A percentile compares a stretch with the other conserved stretches of the same genome.
Conservation (phyloP, 108 stramenopile genomes). For the Poteriospumella lacustris region DNA sequence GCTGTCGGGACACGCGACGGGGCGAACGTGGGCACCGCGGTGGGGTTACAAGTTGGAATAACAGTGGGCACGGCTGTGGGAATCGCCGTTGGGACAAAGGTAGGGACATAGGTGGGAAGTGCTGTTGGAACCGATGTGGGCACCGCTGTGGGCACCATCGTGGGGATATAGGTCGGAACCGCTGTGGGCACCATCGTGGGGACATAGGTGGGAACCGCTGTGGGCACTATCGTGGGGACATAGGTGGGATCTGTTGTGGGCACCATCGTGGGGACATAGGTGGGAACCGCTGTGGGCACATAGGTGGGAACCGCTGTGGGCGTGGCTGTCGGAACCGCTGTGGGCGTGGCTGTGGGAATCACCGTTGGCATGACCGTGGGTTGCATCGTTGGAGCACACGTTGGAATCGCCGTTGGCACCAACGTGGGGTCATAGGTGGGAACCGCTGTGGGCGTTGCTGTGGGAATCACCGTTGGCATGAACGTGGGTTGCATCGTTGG, state of each 20-base stretch:
- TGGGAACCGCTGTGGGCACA: background rate
- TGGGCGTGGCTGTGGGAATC: background rate
- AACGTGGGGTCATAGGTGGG: background rate
- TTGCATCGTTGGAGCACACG: background rate
- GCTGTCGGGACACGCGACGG: background rate
- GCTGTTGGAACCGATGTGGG: background rate
- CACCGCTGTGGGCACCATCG: background rate
- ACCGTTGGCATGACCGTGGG: background rate
- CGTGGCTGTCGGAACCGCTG: background rate
- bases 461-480: no score
- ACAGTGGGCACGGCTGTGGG: background rate
- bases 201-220: background rate
- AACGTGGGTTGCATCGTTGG: no score
- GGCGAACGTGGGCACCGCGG: background rate
- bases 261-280: background rate
- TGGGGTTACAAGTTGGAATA: background rate
- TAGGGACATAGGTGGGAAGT: background rate
- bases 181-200: background rate
- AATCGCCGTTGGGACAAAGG: background rate
- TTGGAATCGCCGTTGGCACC: background rate
- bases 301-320: background rate
- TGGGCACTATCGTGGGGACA: background rate
- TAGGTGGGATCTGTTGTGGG: background rate
- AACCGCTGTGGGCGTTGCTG: background rate
- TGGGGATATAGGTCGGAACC: background rate